phyloP scores from a whole-genome alignment of 805 yeast species.

The Cyberlindnera euphorbiae region DNA sequence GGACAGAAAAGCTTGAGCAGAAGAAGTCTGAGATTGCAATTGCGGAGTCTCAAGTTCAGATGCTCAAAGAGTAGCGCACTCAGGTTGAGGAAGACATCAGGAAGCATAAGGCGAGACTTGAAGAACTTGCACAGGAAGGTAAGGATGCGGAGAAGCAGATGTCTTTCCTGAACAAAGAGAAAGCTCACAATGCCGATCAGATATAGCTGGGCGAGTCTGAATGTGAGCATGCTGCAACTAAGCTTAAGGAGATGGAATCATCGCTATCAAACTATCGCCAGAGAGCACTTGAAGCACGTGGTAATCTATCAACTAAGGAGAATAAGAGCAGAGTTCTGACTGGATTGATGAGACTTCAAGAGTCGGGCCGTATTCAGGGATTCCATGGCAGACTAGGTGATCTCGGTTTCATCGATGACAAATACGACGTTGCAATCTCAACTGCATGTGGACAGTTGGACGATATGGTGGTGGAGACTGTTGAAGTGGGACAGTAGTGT shows the following conservation, averaged over 20 bases:
- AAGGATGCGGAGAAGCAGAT: slow-evolving; percentile 45
- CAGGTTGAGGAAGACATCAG: slow-evolving; percentile 42
- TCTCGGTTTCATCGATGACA: slow-evolving; percentile 83
- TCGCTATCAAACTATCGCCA: slow-evolving; percentile 53
- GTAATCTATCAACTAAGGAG: slow-evolving; percentile 50
- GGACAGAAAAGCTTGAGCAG: slow-evolving; percentile 63
- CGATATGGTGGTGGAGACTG: slow-evolving; percentile 86
- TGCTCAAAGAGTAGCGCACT: slow-evolving; percentile 44
- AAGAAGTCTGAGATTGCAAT: slow-evolving; percentile 61
- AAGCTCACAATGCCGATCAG: slow-evolving; percentile 46
- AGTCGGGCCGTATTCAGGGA: slow-evolving; percentile 79
- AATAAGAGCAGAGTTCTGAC: slow-evolving; percentile 71
- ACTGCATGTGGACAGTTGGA: slow-evolving; percentile 91
- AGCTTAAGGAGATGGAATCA: slow-evolving; percentile 49
- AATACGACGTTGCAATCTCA: slow-evolving; percentile 88
- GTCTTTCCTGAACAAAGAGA: slow-evolving; percentile 42
- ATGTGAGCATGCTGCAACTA: slow-evolving; percentile 41
- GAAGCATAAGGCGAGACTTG: slow-evolving; percentile 39
- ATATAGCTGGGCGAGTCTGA: slow-evolving; percentile 55
- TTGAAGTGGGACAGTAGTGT: slow-evolving; percentile 67
- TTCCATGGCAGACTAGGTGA: slow-evolving; percentile 91
- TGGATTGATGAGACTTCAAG: slow-evolving; percentile 62
- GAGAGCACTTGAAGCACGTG: slow-evolving; percentile 60
- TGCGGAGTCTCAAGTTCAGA: slow-evolving; percentile 59
- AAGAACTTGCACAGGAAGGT: slow-evolving; percentile 43